Evolutionary conservation across 2,329 filamentous ascomycete species (phyloP).

Genomic region (Aspergillus flavus): DNA sequence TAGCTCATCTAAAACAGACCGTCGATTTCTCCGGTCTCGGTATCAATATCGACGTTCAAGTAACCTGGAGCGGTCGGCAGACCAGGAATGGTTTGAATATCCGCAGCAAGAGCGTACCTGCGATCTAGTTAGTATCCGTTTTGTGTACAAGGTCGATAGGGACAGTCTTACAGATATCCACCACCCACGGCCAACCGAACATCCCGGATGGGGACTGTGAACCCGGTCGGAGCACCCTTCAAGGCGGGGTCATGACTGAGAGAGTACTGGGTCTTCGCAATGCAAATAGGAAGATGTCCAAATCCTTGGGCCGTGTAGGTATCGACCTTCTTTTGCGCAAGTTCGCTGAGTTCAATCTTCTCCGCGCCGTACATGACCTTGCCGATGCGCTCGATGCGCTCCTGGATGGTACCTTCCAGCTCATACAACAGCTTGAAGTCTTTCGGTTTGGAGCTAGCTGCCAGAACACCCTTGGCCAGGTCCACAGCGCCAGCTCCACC

Average conservation of each 20-base stretch:
- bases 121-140: constrained; percentile 37
- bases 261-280: constrained; percentile 98
- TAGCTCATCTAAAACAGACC: constrained; percentile 73
- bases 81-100: constrained; percentile 97
- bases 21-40: constrained; percentile 81
- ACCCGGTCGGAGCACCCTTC: constrained; percentile 93
- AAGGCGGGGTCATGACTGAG: constrained; percentile 88
- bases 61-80: constrained; percentile 94
- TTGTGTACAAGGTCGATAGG: neutral
- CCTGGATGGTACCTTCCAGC: constrained; percentile 76
- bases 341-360: constrained; percentile 87
- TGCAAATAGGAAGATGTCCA: constrained; percentile 88
- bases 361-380: constrained; percentile 92
- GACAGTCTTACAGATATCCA: constrained; percentile 73
- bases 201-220: constrained; percentile 91
- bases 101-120: constrained; percentile 88
- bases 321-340: constrained; percentile 94
- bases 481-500: constrained; percentile 89
- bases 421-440: constrained; percentile 86
- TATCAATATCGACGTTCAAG: constrained; percentile 83
- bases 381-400: constrained; percentile 88
- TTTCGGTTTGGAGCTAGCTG: constrained; percentile 79
- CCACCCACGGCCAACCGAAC: constrained; percentile 92
- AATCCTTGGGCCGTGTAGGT: constrained; percentile 92
- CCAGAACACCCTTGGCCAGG: constrained; percentile 82